phyloP scores from a whole-genome alignment of 495 filamentous ascomycete genomes.

The Penicillium tannophilum region DNA sequence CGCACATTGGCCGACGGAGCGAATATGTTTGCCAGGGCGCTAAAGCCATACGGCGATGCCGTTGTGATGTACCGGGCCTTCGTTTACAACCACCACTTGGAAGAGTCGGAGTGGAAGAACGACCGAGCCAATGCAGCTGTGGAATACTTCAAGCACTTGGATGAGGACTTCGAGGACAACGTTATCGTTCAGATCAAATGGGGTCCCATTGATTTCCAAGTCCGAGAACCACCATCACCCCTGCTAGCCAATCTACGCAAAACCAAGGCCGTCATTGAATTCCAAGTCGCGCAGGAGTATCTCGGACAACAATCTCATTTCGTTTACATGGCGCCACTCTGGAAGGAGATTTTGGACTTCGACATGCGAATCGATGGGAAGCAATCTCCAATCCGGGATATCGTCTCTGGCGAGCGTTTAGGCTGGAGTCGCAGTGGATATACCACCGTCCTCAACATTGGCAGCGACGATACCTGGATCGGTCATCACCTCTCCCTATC shows the following conservation, averaged over 20 bases:
- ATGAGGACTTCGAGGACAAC: slow-evolving; percentile 68
- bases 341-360: slow-evolving; percentile 68
- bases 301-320: slow-evolving; percentile 71
- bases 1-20: slow-evolving; percentile 69
- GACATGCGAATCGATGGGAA: slow-evolving; percentile 62
- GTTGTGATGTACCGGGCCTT: slow-evolving; percentile 75
- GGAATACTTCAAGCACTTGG: slow-evolving; percentile 65
- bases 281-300: slow-evolving; percentile 71
- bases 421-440: slow-evolving; percentile 60
- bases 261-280: slow-evolving; percentile 63
- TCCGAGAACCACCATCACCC: slow-evolving; percentile 69
- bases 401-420: slow-evolving; percentile 62
- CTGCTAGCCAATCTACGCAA: slow-evolving; percentile 64
- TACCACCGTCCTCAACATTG: slow-evolving; percentile 70
- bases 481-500: slow-evolving; percentile 70
- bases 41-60: slow-evolving; percentile 60
- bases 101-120: slow-evolving; percentile 61
- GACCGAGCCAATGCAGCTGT: slow-evolving; percentile 72
- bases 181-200: slow-evolving; percentile 75
- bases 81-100: slow-evolving; percentile 62
- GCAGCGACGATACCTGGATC: slow-evolving; percentile 66
- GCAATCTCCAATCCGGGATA: slow-evolving; percentile 55
- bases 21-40: slow-evolving; percentile 66
- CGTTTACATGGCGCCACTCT: slow-evolving; percentile 66
- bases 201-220: slow-evolving; percentile 76